Conservation (phyloP, 2,329 filamentous ascomycete genomes). For the Phoma herbarum region DNA sequence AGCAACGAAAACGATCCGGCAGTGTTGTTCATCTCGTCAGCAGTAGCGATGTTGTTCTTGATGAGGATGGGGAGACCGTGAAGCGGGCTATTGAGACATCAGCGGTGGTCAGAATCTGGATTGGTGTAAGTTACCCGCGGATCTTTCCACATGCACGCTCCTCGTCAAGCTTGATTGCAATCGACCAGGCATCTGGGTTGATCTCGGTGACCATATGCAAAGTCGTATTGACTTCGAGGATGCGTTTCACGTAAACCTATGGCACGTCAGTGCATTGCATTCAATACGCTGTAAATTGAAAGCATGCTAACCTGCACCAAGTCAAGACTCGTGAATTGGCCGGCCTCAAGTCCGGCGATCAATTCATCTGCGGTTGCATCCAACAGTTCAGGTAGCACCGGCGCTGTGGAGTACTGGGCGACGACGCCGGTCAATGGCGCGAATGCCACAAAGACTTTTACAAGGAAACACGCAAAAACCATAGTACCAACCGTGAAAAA, state of each 20-base stretch:
- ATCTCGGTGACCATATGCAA: slow-evolving; percentile 63
- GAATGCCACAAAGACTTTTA: slow-evolving; percentile 30
- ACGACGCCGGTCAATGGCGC: slow-evolving; percentile 29
- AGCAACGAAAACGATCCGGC: slow-evolving; percentile 71
- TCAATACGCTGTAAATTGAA: no score
- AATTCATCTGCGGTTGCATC: slow-evolving; percentile 64
- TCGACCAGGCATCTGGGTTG: slow-evolving; percentile 63
- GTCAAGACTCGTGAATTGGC: slow-evolving; percentile 65
- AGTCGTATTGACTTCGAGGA: slow-evolving; percentile 62
- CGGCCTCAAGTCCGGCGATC: slow-evolving; percentile 57
- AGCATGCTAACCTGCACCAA: slow-evolving; percentile 54
- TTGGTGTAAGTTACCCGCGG: slow-evolving; percentile 52
- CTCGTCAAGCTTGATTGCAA: slow-evolving; percentile 59
- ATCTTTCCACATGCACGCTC: slow-evolving; percentile 58
- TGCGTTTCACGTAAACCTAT: slow-evolving; percentile 61
- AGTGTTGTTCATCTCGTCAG: slow-evolving; percentile 69
- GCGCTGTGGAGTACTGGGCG: slow-evolving; percentile 24
- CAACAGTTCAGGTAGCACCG: slow-evolving; percentile 53
- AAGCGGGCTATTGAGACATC: slow-evolving; percentile 55
- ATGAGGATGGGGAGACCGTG: slow-evolving; percentile 72
- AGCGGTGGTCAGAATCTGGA: background rate
- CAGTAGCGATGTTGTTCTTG: slow-evolving; percentile 73
- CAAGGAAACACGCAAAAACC: slow-evolving; percentile 31
- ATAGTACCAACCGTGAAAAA: slow-evolving; percentile 24
- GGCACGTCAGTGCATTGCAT: slow-evolving; percentile 6